Conservation (phyloP, 108 stramenopile species). For the Nitzschia sp. region DNA sequence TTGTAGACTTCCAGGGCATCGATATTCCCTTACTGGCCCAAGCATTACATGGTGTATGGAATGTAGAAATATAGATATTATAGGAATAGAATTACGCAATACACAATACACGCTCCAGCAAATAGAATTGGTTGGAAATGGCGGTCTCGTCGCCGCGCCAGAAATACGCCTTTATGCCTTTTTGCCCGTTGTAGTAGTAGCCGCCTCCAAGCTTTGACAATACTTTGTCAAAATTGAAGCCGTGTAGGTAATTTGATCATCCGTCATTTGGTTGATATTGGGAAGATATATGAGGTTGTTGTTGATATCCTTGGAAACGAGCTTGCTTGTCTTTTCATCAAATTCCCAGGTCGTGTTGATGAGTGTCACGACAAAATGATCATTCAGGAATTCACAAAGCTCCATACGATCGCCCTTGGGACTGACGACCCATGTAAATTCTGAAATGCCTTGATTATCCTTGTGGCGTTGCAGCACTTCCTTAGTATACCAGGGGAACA, state of each 20-base stretch:
- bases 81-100: no score
- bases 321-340: conserved; percentile 9
- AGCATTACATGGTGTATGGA: no score
- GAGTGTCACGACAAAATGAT: conserved; percentile 16
- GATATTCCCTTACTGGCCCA: no score
- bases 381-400: conserved; percentile 23
- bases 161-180: no score
- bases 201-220: conserved; percentile 14
- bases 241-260: conserved; percentile 6
- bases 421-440: conserved; percentile 20
- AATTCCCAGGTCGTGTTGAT: conserved; percentile 32
- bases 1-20: no score
- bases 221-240: conserved; percentile 17
- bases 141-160: no score
- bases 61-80: no score
- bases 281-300: conserved; percentile 26
- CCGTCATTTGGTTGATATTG: conserved; percentile 21
- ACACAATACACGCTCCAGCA: no score
- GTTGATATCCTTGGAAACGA: conserved; percentile 24
- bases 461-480: conserved; percentile 13
- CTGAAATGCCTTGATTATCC: conserved; percentile 20
- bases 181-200: no score
- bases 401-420: conserved; percentile 9
- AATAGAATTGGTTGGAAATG: no score
- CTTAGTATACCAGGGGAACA: conserved; percentile 25